Base-by-base conservation (phyloP, 2,329 filamentous ascomycete genomes). In the Diaporthe amygdali region DNA sequence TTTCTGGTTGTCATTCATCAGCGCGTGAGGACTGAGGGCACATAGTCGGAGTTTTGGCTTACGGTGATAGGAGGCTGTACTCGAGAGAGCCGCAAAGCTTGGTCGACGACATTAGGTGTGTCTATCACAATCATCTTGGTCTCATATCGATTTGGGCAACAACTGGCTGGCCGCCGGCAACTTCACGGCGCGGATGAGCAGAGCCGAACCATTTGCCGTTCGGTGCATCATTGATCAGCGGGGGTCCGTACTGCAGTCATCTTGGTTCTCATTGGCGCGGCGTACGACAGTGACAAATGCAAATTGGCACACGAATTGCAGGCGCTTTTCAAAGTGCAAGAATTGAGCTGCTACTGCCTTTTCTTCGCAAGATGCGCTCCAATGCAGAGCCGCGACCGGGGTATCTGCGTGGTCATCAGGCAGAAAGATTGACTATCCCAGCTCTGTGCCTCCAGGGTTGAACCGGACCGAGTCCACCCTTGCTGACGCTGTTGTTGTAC, bases 121-220 rank as follows among this genome's bases (percentile, higher is more conserved):
- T 20, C n/a, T 44, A 47, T 55, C 12, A 49, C 59, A 39, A 55
- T 56, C 17, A 46, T 27, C 17, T 56, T 14, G 20, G 12, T 37
- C 46, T 41, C 22, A 17, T 25, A 44, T 66, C 27, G 59, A 63
- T 46, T 34, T 44, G 25, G 30, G 32, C 5, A 10, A n/a, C 17
- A 37, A 27, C 51, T 37, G 54, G 32, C 52, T 69, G 51, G 71
- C 52, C 56, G 52, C 37, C 61, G 47, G 71, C 52, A 63, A 37
- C 34, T 44, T 34, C 44, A 44, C 27, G 27, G 34, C 47, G 34
- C 44, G 32, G 51, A 66, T 30, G 47, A 27, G 70, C 41, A n/a
- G 41, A 59, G n/a, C 49, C 34, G 51, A 69, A n/a, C 34, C 32
- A 68, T 59, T 46, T 63, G 66, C 66, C 67, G 51, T 51, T 55